These are phyloP conservation scores for Ogataea hybrid DNA, from an alignment of 1,139 yeast species.

Conservation along the genomic window DNA sequence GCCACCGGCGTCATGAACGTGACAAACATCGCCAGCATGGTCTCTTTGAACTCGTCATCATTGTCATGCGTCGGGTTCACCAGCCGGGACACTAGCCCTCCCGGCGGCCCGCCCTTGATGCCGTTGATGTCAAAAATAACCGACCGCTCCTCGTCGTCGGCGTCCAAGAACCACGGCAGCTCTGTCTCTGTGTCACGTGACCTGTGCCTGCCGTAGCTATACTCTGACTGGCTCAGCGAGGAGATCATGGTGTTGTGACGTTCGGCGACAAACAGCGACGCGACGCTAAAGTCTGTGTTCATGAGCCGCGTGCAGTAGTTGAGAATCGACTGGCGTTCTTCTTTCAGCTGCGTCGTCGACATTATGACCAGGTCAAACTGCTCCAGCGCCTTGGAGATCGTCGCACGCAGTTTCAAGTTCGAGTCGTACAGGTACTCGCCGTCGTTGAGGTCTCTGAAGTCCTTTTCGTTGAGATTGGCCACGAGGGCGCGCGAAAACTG, in stretches of 20 bases:
- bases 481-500: conserved; percentile 46
- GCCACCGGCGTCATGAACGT: conserved; percentile 72
- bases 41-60: conserved; percentile 67
- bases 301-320: conserved; percentile 75
- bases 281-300: conserved; percentile 67
- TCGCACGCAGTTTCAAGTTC: conserved; percentile 43
- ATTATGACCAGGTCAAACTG: conserved; percentile 44
- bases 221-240: conserved; percentile 29
- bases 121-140: conserved; percentile 73
- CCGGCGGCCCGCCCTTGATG: conserved; percentile 83
- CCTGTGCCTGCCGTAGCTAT: conserved; percentile 30
- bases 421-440: conserved; percentile 49
- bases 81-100: conserved; percentile 77
- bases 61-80: conserved; percentile 67
- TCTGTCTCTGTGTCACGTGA: conserved; percentile 30
- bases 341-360: conserved; percentile 56
- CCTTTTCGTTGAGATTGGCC: conserved; percentile 44
- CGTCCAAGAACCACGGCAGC: conserved; percentile 75
- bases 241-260: conserved; percentile 52
- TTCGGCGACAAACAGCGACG: conserved; percentile 57
- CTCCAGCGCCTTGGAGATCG: conserved; percentile 46
- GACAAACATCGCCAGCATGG: conserved; percentile 72
- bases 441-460: conserved; percentile 41
- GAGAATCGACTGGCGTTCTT: conserved; percentile 65
- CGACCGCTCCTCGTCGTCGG: conserved; percentile 70